Conservation (phyloP, 2,329 filamentous ascomycete species). For the Neofusicoccum ribis region DNA sequence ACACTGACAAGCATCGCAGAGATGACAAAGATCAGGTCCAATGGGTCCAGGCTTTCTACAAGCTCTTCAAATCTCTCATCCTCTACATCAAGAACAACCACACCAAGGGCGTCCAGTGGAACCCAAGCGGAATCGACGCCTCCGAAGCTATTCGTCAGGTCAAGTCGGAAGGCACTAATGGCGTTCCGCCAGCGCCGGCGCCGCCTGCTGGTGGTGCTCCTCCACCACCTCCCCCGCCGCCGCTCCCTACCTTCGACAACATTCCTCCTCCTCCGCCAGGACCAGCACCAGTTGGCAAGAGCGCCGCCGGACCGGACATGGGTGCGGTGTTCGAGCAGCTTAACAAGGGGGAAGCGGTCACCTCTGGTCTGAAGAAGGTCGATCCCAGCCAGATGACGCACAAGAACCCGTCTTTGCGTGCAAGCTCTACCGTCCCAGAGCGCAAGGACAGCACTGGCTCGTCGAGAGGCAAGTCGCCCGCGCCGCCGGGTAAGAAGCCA, state of each 20-base stretch:
- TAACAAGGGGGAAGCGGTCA: constrained; percentile 87
- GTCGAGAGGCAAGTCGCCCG: constrained; percentile 75
- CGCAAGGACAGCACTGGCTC: constrained; percentile 53
- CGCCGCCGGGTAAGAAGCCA: constrained; percentile 68
- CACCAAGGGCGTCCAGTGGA: constrained; percentile 80
- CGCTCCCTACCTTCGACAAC: constrained; percentile 44
- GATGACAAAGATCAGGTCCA: constrained; percentile 61
- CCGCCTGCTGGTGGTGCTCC: constrained; percentile 56
- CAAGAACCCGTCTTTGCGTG: constrained; percentile 88
- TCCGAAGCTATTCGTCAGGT: constrained; percentile 66
- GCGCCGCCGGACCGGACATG: constrained; percentile 60
- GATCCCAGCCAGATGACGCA: constrained; percentile 97
- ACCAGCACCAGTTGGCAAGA: constrained; percentile 46
- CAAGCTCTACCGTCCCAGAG: constrained; percentile 67
- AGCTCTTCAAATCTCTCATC: constrained; percentile 79
- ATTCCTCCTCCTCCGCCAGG: constrained; percentile 60
- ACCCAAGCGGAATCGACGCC: constrained; percentile 72
- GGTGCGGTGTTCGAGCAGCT: constrained; percentile 88
- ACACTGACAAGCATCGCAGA: not conserved
- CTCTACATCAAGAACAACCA: constrained; percentile 86
- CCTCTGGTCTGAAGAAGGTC: constrained; percentile 85
- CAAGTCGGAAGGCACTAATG: constrained; percentile 42
- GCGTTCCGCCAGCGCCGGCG: constrained; percentile 48
- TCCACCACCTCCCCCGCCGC: constrained; percentile 67
- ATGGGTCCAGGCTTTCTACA: constrained; percentile 92